These are phyloP conservation scores for Rhizopus stolonifer DNA, from an alignment of 371 early-diverging fungal genomes.

Conservation along the genomic window DNA sequence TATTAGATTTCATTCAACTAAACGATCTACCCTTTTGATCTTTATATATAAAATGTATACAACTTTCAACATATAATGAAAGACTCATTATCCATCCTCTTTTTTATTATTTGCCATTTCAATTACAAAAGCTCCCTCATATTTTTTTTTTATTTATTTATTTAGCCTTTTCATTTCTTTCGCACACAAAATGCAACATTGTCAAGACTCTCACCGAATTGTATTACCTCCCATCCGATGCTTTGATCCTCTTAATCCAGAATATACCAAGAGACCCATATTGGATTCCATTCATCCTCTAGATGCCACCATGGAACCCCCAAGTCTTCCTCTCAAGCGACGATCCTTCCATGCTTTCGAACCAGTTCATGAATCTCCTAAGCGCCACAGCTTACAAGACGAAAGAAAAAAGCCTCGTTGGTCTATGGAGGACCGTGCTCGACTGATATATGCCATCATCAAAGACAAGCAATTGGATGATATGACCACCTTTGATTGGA, in stretches of 20 bases:
- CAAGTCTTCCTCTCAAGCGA: neutral
- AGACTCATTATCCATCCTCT: no score
- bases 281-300: slow-evolving; percentile 1
- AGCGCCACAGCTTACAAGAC: neutral
- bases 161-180: no score
- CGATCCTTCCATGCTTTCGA: neutral
- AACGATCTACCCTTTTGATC: no score
- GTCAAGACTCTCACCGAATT: neutral
- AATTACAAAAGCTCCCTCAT: no score
- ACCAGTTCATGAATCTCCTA: neutral
- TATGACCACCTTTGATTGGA: slow-evolving; percentile 40
- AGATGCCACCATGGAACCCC: neutral
- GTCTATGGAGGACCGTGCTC: slow-evolving; percentile 18
- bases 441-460: slow-evolving; percentile 29
- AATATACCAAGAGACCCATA: no score
- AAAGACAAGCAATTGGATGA: slow-evolving; percentile 33
- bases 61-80: no score
- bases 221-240: neutral
- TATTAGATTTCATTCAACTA: no score
- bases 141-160: no score
- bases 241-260: neutral
- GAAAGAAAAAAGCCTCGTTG: slow-evolving; percentile 33
- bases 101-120: no score
- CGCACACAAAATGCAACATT: no score
- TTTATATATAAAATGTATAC: no score